A percentile compares a stretch with the other conserved stretches of the same genome.
phyloP scores from a whole-genome alignment of 192 early-diverging fungal species.

The Coemansia sp. region DNA sequence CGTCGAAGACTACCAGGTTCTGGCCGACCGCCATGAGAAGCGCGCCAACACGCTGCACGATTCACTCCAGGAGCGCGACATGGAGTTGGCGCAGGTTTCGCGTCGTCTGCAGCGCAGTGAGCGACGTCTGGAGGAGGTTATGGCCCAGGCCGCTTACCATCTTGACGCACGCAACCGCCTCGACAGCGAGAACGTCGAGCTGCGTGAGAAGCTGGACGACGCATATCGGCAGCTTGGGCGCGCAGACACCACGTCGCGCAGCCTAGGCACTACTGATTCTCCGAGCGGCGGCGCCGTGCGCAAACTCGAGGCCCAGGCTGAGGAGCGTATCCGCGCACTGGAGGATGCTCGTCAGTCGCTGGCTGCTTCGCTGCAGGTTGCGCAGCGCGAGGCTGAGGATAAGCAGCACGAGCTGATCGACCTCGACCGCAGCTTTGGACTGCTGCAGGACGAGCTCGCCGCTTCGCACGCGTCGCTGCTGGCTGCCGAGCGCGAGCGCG shows the following conservation, averaged over 20 bases:
- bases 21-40: conserved; percentile 69
- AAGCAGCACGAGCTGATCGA: conserved; percentile 63
- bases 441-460: conserved; percentile 51
- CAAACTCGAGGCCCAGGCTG: conserved; percentile 61
- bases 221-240: conserved; percentile 58
- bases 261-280: conserved; percentile 32
- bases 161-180: conserved; percentile 65
- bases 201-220: conserved; percentile 61
- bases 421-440: conserved; percentile 52
- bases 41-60: conserved; percentile 64
- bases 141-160: conserved; percentile 65
- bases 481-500: conserved; percentile 43
- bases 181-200: conserved; percentile 59
- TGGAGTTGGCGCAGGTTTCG: conserved; percentile 58
- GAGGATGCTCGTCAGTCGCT: conserved; percentile 82
- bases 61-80: conserved; percentile 62
- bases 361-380: conserved; percentile 71
- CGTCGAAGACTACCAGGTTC: conserved; percentile 63
- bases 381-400: conserved; percentile 78
- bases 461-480: conserved; percentile 28
- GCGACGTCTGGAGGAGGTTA: conserved; percentile 67
- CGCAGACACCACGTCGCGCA: conserved; percentile 58
- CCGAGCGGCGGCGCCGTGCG: conserved; percentile 12
- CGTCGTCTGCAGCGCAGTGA: conserved; percentile 66
- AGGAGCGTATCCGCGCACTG: conserved; percentile 71